A percentile compares a stretch with the other conserved stretches of the same genome.
Conservation (phyloP, 2,329 filamentous ascomycete species). For the Didymella arachidicola region DNA sequence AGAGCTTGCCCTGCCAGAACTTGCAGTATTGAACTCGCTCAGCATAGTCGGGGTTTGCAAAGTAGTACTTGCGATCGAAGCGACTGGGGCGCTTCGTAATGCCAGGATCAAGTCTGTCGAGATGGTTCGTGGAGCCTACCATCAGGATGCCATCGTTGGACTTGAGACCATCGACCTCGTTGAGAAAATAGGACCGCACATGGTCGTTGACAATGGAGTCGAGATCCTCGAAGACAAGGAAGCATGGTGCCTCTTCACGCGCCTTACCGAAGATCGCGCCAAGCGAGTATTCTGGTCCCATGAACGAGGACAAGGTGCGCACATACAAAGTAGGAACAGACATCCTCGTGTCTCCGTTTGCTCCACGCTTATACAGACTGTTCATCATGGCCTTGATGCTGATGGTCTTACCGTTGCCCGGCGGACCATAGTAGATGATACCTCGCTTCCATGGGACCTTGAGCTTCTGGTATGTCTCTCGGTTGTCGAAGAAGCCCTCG, state of each 20-base stretch:
- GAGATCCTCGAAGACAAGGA: constrained; percentile 76
- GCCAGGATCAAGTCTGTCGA: constrained; percentile 72
- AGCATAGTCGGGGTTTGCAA: constrained; percentile 50
- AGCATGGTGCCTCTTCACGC: constrained; percentile 69
- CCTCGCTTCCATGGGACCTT: constrained; percentile 76
- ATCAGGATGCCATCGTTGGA: constrained; percentile 76
- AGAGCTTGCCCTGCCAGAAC: constrained; percentile 55
- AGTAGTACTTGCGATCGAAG: constrained; percentile 59
- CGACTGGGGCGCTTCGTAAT: constrained; percentile 59
- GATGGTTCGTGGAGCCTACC: constrained; percentile 69
- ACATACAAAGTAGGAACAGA: constrained; percentile 66
- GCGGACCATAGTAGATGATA: constrained; percentile 72
- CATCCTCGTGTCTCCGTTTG: constrained; percentile 39
- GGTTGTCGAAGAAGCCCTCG: constrained; percentile 68
- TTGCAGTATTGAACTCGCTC: constrained; percentile 54
- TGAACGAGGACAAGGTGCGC: constrained; percentile 55
- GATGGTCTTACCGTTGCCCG: constrained; percentile 72
- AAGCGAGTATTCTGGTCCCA: constrained; percentile 63
- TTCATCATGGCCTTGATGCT: constrained; percentile 76
- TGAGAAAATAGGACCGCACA: constrained; percentile 73
- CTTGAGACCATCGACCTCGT: constrained; percentile 74
- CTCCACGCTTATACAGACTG: constrained; percentile 62
- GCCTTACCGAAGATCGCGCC: constrained; percentile 59
- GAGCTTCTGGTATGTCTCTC: constrained; percentile 66
- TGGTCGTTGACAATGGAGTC: constrained; percentile 69